Conservation (phyloP, 495 filamentous ascomycete genomes). For the Neurospora sp. region DNA sequence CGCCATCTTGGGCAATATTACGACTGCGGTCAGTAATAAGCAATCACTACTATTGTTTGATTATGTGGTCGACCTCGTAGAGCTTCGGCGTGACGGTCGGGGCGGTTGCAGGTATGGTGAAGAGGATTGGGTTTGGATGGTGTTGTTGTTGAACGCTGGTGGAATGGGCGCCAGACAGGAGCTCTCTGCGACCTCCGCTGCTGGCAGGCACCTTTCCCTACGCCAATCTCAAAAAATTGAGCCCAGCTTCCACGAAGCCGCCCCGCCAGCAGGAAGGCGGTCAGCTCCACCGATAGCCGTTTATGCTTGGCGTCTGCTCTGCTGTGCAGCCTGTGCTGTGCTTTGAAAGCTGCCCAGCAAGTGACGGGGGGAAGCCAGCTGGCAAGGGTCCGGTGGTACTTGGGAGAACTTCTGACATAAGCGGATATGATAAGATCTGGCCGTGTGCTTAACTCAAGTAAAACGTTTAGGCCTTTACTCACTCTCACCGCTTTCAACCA, state of each 20-base stretch:
- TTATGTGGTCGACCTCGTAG: neutral
- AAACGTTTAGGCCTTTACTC: neutral
- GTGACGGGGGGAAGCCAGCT: neutral
- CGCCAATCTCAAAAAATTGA: constrained; percentile 26
- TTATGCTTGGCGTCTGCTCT: neutral
- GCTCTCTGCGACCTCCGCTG: constrained; percentile 6
- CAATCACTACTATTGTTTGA: constrained; percentile 1
- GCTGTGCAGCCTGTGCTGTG: neutral
- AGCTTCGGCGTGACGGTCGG: constrained; percentile 1
- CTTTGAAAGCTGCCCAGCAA: neutral
- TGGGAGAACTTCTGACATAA: neutral
- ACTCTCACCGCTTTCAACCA: neutral
- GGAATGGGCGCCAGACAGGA: neutral
- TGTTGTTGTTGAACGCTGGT: constrained; percentile 2
- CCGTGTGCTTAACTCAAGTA: neutral
- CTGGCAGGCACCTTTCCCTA: constrained; percentile 16
- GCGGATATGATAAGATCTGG: neutral
- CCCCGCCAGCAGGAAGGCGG: constrained; percentile 1
- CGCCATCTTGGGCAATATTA: constrained; percentile 31
- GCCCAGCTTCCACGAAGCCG: constrained; percentile 5
- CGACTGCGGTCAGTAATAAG: neutral
- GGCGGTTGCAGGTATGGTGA: constrained; percentile 2
- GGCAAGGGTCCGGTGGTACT: neutral
- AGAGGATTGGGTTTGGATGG: neutral
- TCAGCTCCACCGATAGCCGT: neutral